Evolutionary conservation across 208 protist genomes (phyloP).

Genomic region (Angomonas ambiguus): DNA sequence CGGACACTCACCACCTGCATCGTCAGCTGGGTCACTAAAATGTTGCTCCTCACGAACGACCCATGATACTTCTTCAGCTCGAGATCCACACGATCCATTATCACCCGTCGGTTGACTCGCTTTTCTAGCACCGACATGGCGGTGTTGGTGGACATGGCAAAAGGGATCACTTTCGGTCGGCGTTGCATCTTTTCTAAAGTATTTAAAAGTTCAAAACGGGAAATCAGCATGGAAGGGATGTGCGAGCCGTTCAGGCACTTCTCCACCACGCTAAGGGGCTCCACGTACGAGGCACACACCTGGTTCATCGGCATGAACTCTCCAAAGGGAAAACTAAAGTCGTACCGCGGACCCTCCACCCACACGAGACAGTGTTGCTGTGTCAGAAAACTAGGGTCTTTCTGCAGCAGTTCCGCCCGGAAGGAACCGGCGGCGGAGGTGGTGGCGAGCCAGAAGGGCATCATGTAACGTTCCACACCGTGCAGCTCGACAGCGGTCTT

Average conservation of each 20-base stretch:
- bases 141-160: constrained; percentile 84
- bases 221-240: constrained; percentile 86
- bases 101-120: constrained; percentile 50
- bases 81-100: constrained; percentile 67
- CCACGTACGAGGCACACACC: constrained; percentile 74
- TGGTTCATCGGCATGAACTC: constrained; percentile 82
- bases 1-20: constrained; percentile 62
- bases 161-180: constrained; percentile 65
- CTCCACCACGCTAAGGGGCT: constrained; percentile 69
- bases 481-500: constrained; percentile 59
- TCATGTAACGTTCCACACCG: constrained; percentile 63
- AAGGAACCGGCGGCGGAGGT: constrained; percentile 74
- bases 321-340: constrained; percentile 86
- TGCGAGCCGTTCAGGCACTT: constrained; percentile 66
- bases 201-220: constrained; percentile 78
- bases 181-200: constrained; percentile 64
- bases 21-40: constrained; percentile 56
- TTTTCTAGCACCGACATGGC: constrained; percentile 72
- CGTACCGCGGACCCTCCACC: constrained; percentile 78
- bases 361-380: constrained; percentile 78
- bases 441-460: constrained; percentile 82
- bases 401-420: constrained; percentile 70
- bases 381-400: constrained; percentile 69
- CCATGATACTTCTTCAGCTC: constrained; percentile 87
- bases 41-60: constrained; percentile 71